A percentile compares a stretch with the other conserved stretches of the same genome.
Conservation (phyloP, 1,284 basidiomycete genomes). For the Trichosporon asahii region DNA sequence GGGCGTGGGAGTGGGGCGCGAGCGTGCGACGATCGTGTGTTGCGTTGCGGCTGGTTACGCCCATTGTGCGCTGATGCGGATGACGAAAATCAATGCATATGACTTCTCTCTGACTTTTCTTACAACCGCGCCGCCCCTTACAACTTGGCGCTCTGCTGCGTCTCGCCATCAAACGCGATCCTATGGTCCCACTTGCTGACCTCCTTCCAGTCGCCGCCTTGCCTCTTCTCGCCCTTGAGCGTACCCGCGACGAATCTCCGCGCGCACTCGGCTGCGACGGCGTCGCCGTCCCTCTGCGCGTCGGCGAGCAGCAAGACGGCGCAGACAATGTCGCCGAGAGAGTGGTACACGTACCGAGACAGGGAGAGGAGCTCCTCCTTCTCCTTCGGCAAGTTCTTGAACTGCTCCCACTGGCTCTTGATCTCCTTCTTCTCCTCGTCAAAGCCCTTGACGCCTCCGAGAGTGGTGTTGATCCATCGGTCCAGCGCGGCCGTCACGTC, state of each 20-base stretch:
- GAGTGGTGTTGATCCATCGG: conserved; percentile 12
- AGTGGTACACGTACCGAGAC: conserved; percentile 13
- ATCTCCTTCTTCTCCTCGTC: conserved; percentile 12
- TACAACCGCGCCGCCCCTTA: background rate
- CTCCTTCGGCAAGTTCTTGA: conserved; percentile 6
- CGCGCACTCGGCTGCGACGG: conserved; percentile 16
- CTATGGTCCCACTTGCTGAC: conserved; percentile 13
- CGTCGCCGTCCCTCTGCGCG: conserved; percentile 18
- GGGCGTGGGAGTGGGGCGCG: too few species aligned
- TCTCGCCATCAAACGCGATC: conserved; percentile 21
- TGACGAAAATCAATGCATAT: background rate
- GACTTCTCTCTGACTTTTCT: background rate
- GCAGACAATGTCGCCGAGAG: conserved; percentile 18
- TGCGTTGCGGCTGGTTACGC: too few species aligned
- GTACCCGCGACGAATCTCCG: conserved; percentile 13
- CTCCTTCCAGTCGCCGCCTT: conserved; percentile 2
- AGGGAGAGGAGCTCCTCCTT: conserved; percentile 19
- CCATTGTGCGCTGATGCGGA: background rate
- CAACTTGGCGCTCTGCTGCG: conserved; percentile 10
- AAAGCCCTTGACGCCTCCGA: background rate
- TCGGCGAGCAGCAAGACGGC: conserved; percentile 20
- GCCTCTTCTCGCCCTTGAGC: background rate
- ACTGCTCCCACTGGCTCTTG: background rate
- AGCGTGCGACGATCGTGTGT: too few species aligned
- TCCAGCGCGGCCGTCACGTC: conserved; percentile 6